Evolutionary conservation across 345 rosid species (phyloP).

Genomic region (Bruguiera parviflora): DNA sequence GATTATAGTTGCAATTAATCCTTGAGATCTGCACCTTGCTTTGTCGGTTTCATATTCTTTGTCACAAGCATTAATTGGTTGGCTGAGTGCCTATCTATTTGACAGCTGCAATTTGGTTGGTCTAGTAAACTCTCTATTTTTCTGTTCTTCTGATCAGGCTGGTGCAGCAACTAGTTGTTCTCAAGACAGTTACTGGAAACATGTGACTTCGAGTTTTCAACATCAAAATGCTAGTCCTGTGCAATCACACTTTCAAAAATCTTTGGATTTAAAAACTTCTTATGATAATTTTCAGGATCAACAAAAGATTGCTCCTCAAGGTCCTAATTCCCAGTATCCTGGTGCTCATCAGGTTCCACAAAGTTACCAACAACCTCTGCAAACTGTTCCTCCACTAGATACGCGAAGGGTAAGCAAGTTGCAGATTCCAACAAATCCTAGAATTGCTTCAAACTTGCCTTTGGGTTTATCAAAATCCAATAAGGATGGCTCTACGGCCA

Average conservation of each 20-base stretch:
- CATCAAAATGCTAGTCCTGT: slow-evolving; percentile 55
- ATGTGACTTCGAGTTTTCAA: slow-evolving; percentile 52
- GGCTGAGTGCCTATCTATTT: not conserved
- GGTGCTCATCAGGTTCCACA: slow-evolving; percentile 49
- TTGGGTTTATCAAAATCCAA: slow-evolving; percentile 62
- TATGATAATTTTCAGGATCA: slow-evolving; percentile 71
- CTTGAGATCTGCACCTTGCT: not conserved
- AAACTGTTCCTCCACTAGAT: slow-evolving; percentile 47
- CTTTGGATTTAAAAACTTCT: slow-evolving; percentile 52
- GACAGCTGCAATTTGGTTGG: slow-evolving; percentile 7
- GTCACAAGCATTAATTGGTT: not conserved
- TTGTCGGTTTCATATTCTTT: slow-evolving; percentile 5
- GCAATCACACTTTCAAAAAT: slow-evolving; percentile 56
- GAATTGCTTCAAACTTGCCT: slow-evolving; percentile 89
- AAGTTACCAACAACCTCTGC: slow-evolving; percentile 48
- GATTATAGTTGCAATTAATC: slow-evolving; percentile 2
- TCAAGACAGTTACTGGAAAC: slow-evolving; percentile 75
- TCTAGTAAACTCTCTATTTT: slow-evolving; percentile 16
- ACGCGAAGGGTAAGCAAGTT: slow-evolving; percentile 69
- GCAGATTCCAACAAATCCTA: slow-evolving; percentile 97
- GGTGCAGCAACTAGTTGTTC: slow-evolving; percentile 49
- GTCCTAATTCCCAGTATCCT: slow-evolving; percentile 49
- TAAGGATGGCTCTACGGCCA: slow-evolving; percentile 47
- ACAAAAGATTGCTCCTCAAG: slow-evolving; percentile 61
- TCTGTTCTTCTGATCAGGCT: slow-evolving; percentile 50